A percentile compares a stretch with the other conserved stretches of the same genome.
Conservation (phyloP, 2,329 filamentous ascomycete species). For the Trichophyton equinum region DNA sequence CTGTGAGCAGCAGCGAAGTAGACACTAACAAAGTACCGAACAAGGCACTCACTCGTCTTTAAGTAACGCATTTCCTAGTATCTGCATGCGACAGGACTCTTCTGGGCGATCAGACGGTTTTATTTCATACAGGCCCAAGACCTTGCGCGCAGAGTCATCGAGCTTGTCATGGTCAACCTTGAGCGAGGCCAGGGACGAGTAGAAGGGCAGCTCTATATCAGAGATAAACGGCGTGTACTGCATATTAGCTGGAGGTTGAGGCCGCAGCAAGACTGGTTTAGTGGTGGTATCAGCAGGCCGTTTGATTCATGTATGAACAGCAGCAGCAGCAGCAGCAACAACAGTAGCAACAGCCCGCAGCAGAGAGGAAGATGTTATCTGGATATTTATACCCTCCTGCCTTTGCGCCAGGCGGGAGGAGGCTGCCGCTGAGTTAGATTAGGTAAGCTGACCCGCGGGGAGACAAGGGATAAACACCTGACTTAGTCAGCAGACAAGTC, state of each 20-base stretch:
- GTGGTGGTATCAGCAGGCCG: neutral
- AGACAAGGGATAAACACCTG: neutral
- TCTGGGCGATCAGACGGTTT: conserved; percentile 57
- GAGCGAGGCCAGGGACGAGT: conserved; percentile 75
- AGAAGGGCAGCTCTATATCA: conserved; percentile 92
- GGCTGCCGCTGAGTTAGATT: neutral
- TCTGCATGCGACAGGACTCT: conserved; percentile 76
- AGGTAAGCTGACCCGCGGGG: neutral
- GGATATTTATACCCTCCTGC: too few species aligned
- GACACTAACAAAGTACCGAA: neutral
- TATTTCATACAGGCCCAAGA: conserved; percentile 82
- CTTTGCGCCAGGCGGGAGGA: neutral
- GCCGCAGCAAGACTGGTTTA: neutral
- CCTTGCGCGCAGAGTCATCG: conserved; percentile 76
- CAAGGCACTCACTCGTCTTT: conserved; percentile 56
- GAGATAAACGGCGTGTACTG: conserved; percentile 84
- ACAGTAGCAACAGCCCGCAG: too few species aligned
- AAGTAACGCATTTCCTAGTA: conserved; percentile 74
- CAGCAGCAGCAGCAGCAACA: too few species aligned
- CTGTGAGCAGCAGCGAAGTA: neutral
- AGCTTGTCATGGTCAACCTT: conserved; percentile 98
- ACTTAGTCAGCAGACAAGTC: conserved; percentile 1
- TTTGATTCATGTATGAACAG: neutral
- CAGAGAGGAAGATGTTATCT: neutral
- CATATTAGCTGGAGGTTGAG: conserved; percentile 28